Evolutionary conservation across 2,329 filamentous ascomycete genomes (phyloP).

Genomic region (Chaetomiaceae sp.): DNA sequence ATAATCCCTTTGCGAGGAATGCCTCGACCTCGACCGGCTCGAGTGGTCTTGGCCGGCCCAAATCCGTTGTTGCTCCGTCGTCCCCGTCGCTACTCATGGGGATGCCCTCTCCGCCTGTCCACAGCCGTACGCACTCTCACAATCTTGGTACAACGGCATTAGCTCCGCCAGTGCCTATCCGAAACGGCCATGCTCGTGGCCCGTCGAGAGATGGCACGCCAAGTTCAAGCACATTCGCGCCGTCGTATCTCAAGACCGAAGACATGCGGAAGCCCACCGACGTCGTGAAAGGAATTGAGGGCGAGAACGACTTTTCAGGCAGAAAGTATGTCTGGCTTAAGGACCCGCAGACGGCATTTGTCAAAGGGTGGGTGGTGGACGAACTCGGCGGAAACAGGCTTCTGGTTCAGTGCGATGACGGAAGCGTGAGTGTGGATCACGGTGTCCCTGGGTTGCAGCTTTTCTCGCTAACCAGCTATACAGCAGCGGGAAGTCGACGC

Average conservation of each 20-base stretch:
- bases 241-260: slow-evolving; percentile 89
- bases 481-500: slow-evolving; percentile 82
- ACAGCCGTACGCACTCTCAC: slow-evolving; percentile 66
- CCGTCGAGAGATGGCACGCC: slow-evolving; percentile 63
- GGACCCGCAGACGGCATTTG: slow-evolving; percentile 80
- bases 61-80: slow-evolving; percentile 65
- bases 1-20: slow-evolving; percentile 73
- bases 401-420: slow-evolving; percentile 89
- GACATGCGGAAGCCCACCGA: slow-evolving; percentile 57
- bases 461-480: slow-evolving; percentile 21
- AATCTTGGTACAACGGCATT: slow-evolving; percentile 43
- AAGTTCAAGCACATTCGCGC: slow-evolving; percentile 81
- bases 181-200: slow-evolving; percentile 41
- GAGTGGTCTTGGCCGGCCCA: slow-evolving; percentile 57
- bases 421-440: slow-evolving; percentile 56
- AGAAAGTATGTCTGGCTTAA: slow-evolving; percentile 98
- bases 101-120: slow-evolving; percentile 41
- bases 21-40: slow-evolving; percentile 62
- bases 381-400: slow-evolving; percentile 67
- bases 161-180: slow-evolving; percentile 30
- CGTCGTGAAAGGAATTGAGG: slow-evolving; percentile 71
- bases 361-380: slow-evolving; percentile 87
- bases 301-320: slow-evolving; percentile 97
- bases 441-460: neutral
- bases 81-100: slow-evolving; percentile 48